Conservation (phyloP, 768 basidiomycete species). For the Sporobolomyces roseus region DNA sequence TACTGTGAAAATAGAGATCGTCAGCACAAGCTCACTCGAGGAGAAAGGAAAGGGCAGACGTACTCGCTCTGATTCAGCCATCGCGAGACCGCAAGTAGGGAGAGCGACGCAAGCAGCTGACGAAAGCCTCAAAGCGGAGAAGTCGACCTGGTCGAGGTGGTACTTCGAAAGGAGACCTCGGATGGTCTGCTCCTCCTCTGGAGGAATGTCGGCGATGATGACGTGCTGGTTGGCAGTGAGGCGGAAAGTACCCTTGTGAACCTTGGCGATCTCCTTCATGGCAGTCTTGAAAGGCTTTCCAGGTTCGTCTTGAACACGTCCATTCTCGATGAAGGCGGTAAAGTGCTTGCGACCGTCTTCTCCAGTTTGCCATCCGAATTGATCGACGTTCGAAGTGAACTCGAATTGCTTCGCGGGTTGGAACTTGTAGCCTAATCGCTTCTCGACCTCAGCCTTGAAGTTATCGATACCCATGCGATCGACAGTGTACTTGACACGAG, state of each 20-base stretch:
- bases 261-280: slow-evolving; percentile 82
- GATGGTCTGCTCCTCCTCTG: slow-evolving; percentile 69
- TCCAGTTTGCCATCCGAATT: slow-evolving; percentile 88
- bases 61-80: slow-evolving; percentile 73
- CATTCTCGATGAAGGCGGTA: slow-evolving; percentile 92
- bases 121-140: slow-evolving; percentile 73
- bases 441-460: slow-evolving; percentile 87
- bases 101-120: slow-evolving; percentile 96
- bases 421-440: slow-evolving; percentile 73
- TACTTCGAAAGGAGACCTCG: slow-evolving; percentile 75
- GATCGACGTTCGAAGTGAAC: slow-evolving; percentile 86
- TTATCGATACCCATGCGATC: slow-evolving; percentile 85
- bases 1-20: slow-evolving; percentile 56
- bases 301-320: slow-evolving; percentile 91
- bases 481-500: slow-evolving; percentile 71
- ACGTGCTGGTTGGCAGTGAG: slow-evolving; percentile 94
- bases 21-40: background rate
- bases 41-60: slow-evolving; percentile 42
- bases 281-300: slow-evolving; percentile 87
- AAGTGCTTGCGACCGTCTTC: slow-evolving; percentile 86
- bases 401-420: slow-evolving; percentile 68
- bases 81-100: slow-evolving; percentile 66
- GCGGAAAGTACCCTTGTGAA: slow-evolving; percentile 90
- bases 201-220: slow-evolving; percentile 73
- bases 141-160: slow-evolving; percentile 80